Percentiles rank a stretch among this genome's conserved stretches.
phyloP scores from a whole-genome alignment of 2,329 filamentous ascomycete species.

The Aspergillus sergii region DNA sequence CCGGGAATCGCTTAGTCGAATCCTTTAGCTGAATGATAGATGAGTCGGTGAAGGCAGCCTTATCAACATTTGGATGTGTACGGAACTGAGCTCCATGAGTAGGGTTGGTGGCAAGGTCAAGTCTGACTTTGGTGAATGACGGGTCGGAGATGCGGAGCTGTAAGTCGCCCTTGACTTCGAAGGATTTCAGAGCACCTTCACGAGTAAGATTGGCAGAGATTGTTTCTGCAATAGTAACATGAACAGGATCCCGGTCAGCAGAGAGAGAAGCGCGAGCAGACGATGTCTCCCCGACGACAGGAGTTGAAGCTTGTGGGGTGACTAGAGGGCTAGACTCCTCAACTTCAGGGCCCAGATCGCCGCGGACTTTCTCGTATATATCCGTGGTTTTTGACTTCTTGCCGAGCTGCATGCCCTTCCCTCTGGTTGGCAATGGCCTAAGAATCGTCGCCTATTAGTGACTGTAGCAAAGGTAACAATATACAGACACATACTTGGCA shows the following conservation, averaged over 20 bases:
- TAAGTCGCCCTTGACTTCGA: conserved; percentile 89
- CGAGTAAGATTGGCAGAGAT: conserved; percentile 86
- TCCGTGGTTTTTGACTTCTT: conserved; percentile 98
- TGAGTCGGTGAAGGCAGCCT: conserved; percentile 77
- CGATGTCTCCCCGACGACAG: conserved; percentile 55
- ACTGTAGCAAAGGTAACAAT: neutral
- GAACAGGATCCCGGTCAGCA: conserved; percentile 79
- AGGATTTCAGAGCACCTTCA: conserved; percentile 82
- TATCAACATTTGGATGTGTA: conserved; percentile 96
- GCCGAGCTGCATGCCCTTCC: conserved; percentile 98
- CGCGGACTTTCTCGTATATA: conserved; percentile 94
- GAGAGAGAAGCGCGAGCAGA: conserved; percentile 65
- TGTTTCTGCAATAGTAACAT: conserved; percentile 84
- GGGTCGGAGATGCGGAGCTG: conserved; percentile 88
- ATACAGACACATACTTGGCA: conserved; percentile 64
- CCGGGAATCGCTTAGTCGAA: conserved; percentile 81
- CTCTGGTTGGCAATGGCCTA: conserved; percentile 67
- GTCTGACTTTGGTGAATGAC: conserved; percentile 86
- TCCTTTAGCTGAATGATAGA: conserved; percentile 91
- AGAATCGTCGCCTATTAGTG: conserved; percentile 44
- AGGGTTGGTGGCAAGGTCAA: conserved; percentile 74
- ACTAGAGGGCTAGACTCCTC: conserved; percentile 75
- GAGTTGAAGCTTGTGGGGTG: conserved; percentile 56
- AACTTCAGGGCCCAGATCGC: conserved; percentile 83
- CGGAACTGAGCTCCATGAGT: conserved; percentile 88